These are phyloP conservation scores for Cryptococcus sp. DNA, from an alignment of 1,284 basidiomycete species.

Conservation along the genomic window DNA sequence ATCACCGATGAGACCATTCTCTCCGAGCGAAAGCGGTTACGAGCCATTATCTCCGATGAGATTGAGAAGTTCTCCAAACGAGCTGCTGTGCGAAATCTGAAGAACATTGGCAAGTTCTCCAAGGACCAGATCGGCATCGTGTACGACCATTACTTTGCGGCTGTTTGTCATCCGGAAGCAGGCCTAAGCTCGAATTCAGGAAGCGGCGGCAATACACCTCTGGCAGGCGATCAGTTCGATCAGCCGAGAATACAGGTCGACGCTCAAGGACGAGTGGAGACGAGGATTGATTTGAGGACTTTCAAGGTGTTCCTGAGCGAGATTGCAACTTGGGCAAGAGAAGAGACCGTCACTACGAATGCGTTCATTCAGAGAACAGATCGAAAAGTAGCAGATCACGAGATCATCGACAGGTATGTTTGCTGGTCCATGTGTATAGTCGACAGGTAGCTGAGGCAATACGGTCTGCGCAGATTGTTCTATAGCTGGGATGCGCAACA, in stretches of 20 bases:
- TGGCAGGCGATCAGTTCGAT: slow-evolving; percentile 42
- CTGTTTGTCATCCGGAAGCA: slow-evolving; percentile 69
- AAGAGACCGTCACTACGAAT: slow-evolving; percentile 90
- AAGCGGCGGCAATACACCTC: slow-evolving; percentile 11
- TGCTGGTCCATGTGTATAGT: background rate
- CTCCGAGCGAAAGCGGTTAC: slow-evolving; percentile 80
- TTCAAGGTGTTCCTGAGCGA: slow-evolving; percentile 90
- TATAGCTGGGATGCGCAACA: slow-evolving; percentile 85
- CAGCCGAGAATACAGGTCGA: slow-evolving; percentile 48
- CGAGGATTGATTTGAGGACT: slow-evolving; percentile 80
- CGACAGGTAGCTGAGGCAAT: background rate
- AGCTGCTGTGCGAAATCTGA: slow-evolving; percentile 87
- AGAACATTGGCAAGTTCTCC: slow-evolving; percentile 74
- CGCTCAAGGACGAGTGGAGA: slow-evolving; percentile 74
- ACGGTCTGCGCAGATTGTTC: slow-evolving; percentile 65
- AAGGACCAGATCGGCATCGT: slow-evolving; percentile 89
- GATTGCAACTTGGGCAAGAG: slow-evolving; percentile 92
- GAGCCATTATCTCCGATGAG: slow-evolving; percentile 86
- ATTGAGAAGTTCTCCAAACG: slow-evolving; percentile 96
- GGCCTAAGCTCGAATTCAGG: slow-evolving; percentile 14
- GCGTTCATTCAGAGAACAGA: slow-evolving; percentile 74
- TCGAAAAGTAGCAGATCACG: slow-evolving; percentile 56
- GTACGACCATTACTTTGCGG: slow-evolving; percentile 87
- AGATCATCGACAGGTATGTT: slow-evolving; percentile 55
- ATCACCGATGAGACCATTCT: slow-evolving; percentile 96